A percentile compares a stretch with the other conserved stretches of the same genome.
phyloP scores from a whole-genome alignment of 345 rosid genomes.

The Corchorus olitorius region DNA sequence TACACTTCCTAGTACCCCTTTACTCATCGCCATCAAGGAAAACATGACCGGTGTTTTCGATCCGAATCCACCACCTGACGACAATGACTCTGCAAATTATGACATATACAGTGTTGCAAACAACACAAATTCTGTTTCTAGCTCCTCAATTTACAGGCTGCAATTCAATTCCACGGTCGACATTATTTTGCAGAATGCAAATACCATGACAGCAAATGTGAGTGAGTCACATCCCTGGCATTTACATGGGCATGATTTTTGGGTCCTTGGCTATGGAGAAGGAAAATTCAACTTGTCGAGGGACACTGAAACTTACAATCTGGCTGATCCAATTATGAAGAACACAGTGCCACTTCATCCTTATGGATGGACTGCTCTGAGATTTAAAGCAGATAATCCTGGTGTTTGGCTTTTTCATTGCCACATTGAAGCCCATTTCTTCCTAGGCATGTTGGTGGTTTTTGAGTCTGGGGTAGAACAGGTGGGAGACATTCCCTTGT shows the following conservation, averaged over 20 bases:
- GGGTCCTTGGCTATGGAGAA: constrained; percentile 68
- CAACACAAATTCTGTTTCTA: constrained; percentile 41
- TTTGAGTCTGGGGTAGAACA: constrained; percentile 52
- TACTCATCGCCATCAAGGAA: constrained; percentile 55
- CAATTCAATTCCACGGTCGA: constrained; percentile 65
- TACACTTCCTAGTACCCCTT: constrained; percentile 53
- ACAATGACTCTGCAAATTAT: constrained; percentile 19
- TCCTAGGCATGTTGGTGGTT: constrained; percentile 68
- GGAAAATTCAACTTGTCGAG: constrained; percentile 54
- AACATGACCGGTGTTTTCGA: constrained; percentile 39
- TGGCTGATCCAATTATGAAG: constrained; percentile 69
- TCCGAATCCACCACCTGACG: constrained; percentile 48
- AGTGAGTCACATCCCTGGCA: constrained; percentile 88
- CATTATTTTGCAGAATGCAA: constrained; percentile 66
- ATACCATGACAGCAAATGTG: constrained; percentile 29
- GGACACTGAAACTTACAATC: constrained; percentile 49
- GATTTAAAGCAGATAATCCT: constrained; percentile 64
- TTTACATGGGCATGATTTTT: constrained; percentile 83
- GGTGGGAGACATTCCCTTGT: constrained; percentile 51
- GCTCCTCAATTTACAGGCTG: constrained; percentile 46
- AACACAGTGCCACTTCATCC: constrained; percentile 76
- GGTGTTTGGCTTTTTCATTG: constrained; percentile 79
- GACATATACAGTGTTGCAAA: not conserved
- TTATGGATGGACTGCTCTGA: constrained; percentile 70
- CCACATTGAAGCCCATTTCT: constrained; percentile 69